Conservation (phyloP, 441 rosid genomes). For the Bocquillonia castaneifolia region DNA sequence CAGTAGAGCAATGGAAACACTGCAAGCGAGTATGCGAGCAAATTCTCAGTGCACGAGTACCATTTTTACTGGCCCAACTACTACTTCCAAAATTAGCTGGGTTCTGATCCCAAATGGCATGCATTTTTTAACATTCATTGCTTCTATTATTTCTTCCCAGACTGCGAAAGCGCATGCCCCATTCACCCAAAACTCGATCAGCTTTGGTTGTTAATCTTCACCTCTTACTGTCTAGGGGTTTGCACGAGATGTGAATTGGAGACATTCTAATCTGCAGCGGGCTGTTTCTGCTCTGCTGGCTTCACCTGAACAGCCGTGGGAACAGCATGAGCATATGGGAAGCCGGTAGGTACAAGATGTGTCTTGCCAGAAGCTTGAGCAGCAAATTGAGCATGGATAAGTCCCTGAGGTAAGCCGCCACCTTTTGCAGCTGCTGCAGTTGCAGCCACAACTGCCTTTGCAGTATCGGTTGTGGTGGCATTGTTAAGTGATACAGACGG, state of each 20-base stretch:
- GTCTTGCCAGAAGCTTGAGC: constrained; percentile 49
- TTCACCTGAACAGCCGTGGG: constrained; percentile 65
- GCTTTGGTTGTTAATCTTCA: background rate
- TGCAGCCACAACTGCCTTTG: constrained; percentile 49
- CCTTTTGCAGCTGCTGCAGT: constrained; percentile 48
- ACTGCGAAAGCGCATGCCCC: constrained; percentile 21
- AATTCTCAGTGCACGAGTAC: constrained; percentile 8
- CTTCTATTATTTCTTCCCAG: constrained; percentile 16
- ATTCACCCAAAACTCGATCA: constrained; percentile 7
- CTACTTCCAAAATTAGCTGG: constrained; percentile 22
- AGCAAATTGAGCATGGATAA: constrained; percentile 46
- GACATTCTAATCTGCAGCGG: constrained; percentile 64
- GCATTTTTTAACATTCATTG: constrained; percentile 9
- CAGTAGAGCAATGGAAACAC: constrained; percentile 18
- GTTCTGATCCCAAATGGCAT: constrained; percentile 9
- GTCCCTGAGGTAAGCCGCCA: constrained; percentile 45
- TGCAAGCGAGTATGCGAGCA: constrained; percentile 10
- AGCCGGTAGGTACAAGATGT: constrained; percentile 58
- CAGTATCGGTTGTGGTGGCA: constrained; percentile 55
- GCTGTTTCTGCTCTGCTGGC: constrained; percentile 81
- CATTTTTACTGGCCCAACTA: constrained; percentile 19
- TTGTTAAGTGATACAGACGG: constrained; percentile 42
- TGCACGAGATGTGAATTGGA: constrained; percentile 10
- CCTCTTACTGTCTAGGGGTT: background rate
- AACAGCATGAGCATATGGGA: constrained; percentile 50